Conservation (phyloP, 345 rosid genomes). For the Noccaea bulbosa region DNA sequence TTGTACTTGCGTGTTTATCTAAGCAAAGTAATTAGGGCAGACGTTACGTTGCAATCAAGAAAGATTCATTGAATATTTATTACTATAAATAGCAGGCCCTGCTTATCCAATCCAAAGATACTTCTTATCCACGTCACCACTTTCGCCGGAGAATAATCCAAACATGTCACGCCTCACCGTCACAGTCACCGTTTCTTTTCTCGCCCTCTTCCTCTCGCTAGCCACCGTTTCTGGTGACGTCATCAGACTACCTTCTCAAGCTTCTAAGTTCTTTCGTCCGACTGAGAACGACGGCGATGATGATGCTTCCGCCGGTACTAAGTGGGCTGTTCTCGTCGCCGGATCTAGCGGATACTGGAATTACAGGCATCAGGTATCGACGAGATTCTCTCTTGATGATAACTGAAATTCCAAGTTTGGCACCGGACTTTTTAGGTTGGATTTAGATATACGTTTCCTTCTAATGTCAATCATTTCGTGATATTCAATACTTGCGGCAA, state of each 20-base stretch:
- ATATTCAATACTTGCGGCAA: neutral
- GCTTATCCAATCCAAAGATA: conserved; percentile 1
- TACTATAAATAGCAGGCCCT: conserved; percentile 15
- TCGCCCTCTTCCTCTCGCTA: conserved; percentile 39
- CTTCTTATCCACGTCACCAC: conserved; percentile 31
- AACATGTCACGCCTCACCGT: conserved; percentile 44
- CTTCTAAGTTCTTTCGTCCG: conserved; percentile 56
- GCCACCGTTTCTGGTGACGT: conserved; percentile 45
- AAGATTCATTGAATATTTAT: conserved; percentile 17
- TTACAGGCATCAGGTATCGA: conserved; percentile 80
- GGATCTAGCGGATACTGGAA: conserved; percentile 97
- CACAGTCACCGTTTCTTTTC: conserved; percentile 31
- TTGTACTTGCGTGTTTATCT: conserved; percentile 20
- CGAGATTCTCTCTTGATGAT: neutral
- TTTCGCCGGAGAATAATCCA: neutral
- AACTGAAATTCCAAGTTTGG: no score
- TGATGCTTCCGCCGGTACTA: conserved; percentile 51
- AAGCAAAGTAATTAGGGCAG: conserved; percentile 9
- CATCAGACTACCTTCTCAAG: conserved; percentile 67
- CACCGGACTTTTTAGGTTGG: no score
- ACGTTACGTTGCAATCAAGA: conserved; percentile 23
- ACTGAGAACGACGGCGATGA: conserved; percentile 40
- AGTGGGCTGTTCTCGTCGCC: conserved; percentile 96
- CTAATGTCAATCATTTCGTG: conserved; percentile 1
- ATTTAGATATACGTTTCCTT: neutral